Percentiles rank a stretch among this genome's conserved stretches.
Evolutionary conservation across 176 grass and related monocot genomes (phyloP).

Genomic region (Miscanthus lutarioriparius): DNA sequence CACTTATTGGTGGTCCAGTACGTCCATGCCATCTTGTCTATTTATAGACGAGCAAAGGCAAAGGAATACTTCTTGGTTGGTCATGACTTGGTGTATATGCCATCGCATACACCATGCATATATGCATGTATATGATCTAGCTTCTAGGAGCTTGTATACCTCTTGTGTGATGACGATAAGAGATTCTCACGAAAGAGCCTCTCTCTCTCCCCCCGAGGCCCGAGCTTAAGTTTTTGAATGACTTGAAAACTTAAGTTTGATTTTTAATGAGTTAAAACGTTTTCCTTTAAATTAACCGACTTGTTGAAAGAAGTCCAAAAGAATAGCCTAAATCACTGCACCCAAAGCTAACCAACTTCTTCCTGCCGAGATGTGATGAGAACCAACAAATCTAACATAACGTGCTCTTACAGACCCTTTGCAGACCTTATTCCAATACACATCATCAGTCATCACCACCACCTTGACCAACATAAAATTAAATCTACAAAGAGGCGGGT

Average conservation of each 20-base stretch:
- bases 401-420: too few species aligned
- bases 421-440: too few species aligned
- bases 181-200: conserved; percentile 10
- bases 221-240: too few species aligned
- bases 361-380: too few species aligned
- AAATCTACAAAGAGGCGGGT: too few species aligned
- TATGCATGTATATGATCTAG: not conserved
- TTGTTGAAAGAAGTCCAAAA: too few species aligned
- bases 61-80: not conserved
- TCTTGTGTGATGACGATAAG: not conserved
- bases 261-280: not conserved
- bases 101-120: not conserved
- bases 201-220: too few species aligned
- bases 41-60: conserved; percentile 24
- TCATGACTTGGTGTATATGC: not conserved
- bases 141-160: conserved; percentile 30
- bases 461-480: too few species aligned
- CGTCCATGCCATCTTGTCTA: not conserved
- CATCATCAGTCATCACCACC: too few species aligned
- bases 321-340: too few species aligned
- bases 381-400: too few species aligned
- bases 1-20: not conserved
- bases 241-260: not conserved
- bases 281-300: not conserved
- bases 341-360: too few species aligned